Percentiles rank a stretch among this genome's conserved stretches.
phyloP scores from a whole-genome alignment of 2,329 filamentous ascomycete species.

The Paramyrothecium roridum region DNA sequence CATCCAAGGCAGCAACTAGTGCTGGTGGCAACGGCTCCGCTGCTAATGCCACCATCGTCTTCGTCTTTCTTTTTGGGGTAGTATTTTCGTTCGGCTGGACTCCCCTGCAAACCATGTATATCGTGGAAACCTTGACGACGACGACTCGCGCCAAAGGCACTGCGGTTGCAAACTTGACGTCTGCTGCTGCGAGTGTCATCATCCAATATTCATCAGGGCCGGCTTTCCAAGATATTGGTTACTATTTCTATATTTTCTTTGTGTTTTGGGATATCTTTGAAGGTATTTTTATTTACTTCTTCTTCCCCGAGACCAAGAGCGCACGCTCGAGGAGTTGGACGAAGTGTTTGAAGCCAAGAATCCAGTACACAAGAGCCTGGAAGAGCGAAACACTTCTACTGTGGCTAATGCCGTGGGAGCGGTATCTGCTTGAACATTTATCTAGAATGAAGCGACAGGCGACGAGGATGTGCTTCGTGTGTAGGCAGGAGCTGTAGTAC shows the following conservation, averaged over 20 bases:
- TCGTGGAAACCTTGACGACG: slow-evolving; percentile 28
- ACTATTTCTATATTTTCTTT: slow-evolving; percentile 37
- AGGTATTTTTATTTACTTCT: slow-evolving; percentile 12
- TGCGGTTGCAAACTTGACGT: slow-evolving; percentile 36
- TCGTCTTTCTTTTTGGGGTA: slow-evolving; percentile 45
- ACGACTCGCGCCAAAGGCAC: slow-evolving; percentile 30
- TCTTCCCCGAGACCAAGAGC: slow-evolving; percentile 1
- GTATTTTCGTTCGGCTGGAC: slow-evolving; percentile 51
- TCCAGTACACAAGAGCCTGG: too few relatives aligned
- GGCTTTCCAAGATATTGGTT: slow-evolving; percentile 36
- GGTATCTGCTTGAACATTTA: too few relatives aligned
- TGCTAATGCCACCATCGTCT: slow-evolving; percentile 10
- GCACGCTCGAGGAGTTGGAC: too few relatives aligned
- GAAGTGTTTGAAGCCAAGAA: too few relatives aligned
- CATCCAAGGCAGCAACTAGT: slow-evolving; percentile 4
- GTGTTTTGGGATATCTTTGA: slow-evolving; percentile 24
- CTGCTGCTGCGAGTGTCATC: slow-evolving; percentile 32
- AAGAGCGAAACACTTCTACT: too few relatives aligned
- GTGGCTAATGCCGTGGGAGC: too few relatives aligned
- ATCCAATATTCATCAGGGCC: slow-evolving; percentile 41
- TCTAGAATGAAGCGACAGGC: too few relatives aligned
- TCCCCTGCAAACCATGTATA: slow-evolving; percentile 36
- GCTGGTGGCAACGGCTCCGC: neutral
- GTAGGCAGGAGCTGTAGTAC: too few relatives aligned
- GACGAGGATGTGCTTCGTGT: too few relatives aligned